Evolutionary conservation across 805 yeast genomes (phyloP).

Genomic region (Kodamaea neixiangensis): DNA sequence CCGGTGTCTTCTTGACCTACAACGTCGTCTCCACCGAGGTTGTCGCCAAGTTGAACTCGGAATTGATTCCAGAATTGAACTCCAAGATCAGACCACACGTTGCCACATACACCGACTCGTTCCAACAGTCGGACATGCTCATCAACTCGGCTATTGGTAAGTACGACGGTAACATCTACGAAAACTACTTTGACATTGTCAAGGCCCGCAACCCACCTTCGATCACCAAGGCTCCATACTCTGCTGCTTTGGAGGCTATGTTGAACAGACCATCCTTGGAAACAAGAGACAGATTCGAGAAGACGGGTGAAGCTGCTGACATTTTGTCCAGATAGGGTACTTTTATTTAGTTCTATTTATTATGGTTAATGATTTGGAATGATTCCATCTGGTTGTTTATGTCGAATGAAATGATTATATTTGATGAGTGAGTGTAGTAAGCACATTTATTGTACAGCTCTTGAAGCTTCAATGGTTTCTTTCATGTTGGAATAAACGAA

Average conservation of each 20-base stretch:
- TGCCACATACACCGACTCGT: conserved; percentile 80
- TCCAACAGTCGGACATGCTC: conserved; percentile 77
- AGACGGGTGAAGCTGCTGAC: conserved; percentile 30
- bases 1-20: conserved; percentile 70
- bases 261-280: conserved; percentile 34
- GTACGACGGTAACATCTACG: conserved; percentile 80
- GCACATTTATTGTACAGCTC: neutral
- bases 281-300: conserved; percentile 37
- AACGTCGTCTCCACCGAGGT: conserved; percentile 53
- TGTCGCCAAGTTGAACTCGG: conserved; percentile 48
- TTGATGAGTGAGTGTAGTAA: neutral
- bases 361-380: conserved; percentile 3
- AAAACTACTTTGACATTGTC: conserved; percentile 66
- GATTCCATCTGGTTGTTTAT: neutral
- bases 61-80: conserved; percentile 39
- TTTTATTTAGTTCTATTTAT: conserved; percentile 1
- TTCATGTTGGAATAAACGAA: neutral
- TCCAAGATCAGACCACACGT: conserved; percentile 56
- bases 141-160: conserved; percentile 82
- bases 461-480: neutral
- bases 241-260: conserved; percentile 36
- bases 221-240: conserved; percentile 62
- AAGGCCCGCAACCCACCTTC: conserved; percentile 51
- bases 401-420: neutral
- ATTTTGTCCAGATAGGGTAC: conserved; percentile 16